Evolutionary conservation across 257 asterid genomes (phyloP), one percentile per base, ranked within the genome.

Genomic region (Ocimum tenuiflorum): DNA sequence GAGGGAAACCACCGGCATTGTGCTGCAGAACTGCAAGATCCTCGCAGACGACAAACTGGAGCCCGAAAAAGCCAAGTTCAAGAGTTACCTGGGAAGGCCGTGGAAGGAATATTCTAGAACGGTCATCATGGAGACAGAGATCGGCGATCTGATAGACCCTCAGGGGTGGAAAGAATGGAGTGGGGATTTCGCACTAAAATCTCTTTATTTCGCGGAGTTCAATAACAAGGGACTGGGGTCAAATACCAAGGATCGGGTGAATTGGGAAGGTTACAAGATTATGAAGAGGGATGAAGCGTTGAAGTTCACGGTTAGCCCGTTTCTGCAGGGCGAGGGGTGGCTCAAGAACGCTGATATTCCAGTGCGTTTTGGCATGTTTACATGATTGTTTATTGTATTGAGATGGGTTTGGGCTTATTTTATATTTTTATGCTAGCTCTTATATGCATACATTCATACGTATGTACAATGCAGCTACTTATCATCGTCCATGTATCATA

Each of bases 71-170:
- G 72, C 68, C 0, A 76, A 60, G 43, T n/a, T 89, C 76, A 81
- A 51, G 85, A 89, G 88, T 50, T 89, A 84, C 24, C 79, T 92
- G 0, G 99, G 99, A 15, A 72, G 96, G 68, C 96, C 97, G 0
- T 76, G 83, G 90, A 86, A 86, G 70, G 90, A 84, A 18, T 89
- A 79, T 50, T 79, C 97, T 0, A 82, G 89, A 68, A 84, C 95
- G 0, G 18, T 92, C 0, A 62, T 92, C 1, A 89, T 92, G 96
- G 96, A 89, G 51, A 61, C 86, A 0, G 88, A 86, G 39, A 86
- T 92, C n/a, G 89, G 82, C 0, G 95, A 92, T 33, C 13, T 83
- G 2, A 82, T 92, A 17, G 56, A 70, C 5, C 86, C 91, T 0
- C 85, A 80, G 23, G 97, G 99, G 38, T 92, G 91, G 85, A 52